A percentile compares a stretch with the other conserved stretches of the same genome.
Evolutionary conservation across 2,329 filamentous ascomycete genomes (phyloP).

Genomic region (Alternaria sp.): DNA sequence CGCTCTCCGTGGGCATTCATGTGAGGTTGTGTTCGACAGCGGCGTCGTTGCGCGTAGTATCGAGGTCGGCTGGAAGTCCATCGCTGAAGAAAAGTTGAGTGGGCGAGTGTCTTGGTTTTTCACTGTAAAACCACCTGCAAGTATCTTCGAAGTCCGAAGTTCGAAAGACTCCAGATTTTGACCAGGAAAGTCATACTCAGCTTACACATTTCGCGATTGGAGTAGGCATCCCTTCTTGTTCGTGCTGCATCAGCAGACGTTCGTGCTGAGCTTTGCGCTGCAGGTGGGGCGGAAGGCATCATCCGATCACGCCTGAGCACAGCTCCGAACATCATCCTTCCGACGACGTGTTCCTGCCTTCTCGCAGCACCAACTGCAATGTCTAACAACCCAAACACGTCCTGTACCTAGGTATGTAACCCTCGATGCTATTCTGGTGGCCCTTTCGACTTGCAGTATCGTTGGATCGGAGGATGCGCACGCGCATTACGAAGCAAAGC

Average conservation of each 20-base stretch:
- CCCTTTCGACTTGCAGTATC: not conserved
- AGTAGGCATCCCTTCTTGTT: not conserved
- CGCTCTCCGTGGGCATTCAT: not conserved
- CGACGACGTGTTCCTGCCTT: not conserved
- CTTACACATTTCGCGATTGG: not conserved
- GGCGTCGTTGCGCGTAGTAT: no score
- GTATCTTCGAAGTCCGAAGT: not conserved
- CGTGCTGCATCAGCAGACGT: not conserved
- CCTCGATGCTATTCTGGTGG: not conserved
- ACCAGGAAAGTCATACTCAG: not conserved
- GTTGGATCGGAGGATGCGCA: not conserved
- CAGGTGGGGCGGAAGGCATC: not conserved
- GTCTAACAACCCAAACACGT: not conserved
- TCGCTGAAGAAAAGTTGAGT: not conserved
- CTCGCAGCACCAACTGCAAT: not conserved
- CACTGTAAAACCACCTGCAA: not conserved
- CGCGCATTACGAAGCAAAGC: not conserved
- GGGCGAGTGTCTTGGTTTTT: not conserved
- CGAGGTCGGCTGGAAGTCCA: not conserved
- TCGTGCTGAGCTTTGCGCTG: slow-evolving; percentile 9
- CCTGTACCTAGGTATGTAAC: not conserved
- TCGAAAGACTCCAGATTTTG: not conserved
- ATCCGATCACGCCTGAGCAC: slow-evolving; percentile 9
- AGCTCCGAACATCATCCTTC: not conserved
- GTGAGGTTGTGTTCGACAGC: no score